These are phyloP conservation scores for Monilinia laxa DNA, from an alignment of 2,329 filamentous ascomycete species.

Conservation along the genomic window DNA sequence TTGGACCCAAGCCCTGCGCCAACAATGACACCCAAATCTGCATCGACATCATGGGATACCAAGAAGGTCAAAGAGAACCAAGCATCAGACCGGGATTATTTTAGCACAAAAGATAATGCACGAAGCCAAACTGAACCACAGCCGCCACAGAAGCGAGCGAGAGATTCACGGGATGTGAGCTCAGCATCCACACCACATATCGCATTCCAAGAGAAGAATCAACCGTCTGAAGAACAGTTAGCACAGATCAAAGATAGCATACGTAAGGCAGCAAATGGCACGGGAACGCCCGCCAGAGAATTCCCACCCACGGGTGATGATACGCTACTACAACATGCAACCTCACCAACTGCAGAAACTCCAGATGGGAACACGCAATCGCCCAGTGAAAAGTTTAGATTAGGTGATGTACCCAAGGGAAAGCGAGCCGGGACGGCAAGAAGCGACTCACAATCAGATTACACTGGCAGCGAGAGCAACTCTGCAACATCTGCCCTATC, in stretches of 20 bases:
- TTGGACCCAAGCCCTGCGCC: constrained; percentile 66
- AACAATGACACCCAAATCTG: constrained; percentile 52
- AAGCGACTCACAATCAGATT: constrained; percentile 43
- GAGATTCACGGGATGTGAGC: constrained; percentile 46
- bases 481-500: constrained; percentile 40
- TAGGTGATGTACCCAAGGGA: constrained; percentile 77
- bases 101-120: constrained; percentile 47
- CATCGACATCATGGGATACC: constrained; percentile 48
- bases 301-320: constrained; percentile 36
- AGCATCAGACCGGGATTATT: constrained; percentile 56
- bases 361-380: constrained; percentile 42
- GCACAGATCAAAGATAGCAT: constrained; percentile 50
- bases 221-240: constrained; percentile 60
- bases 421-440: constrained; percentile 48
- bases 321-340: constrained; percentile 36
- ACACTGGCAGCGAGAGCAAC: constrained; percentile 33
- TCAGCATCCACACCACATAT: constrained; percentile 73
- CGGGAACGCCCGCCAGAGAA: constrained; percentile 28
- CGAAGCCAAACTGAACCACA: constrained; percentile 43
- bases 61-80: constrained; percentile 43
- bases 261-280: constrained; percentile 42
- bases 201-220: constrained; percentile 82
- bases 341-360: constrained; percentile 30
- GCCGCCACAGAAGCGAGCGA: constrained; percentile 24
- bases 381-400: constrained; percentile 63